A percentile compares a stretch with the other conserved stretches of the same genome.
Conservation (phyloP, 164 flowering plant species). For the Cinnamomum chago region DNA sequence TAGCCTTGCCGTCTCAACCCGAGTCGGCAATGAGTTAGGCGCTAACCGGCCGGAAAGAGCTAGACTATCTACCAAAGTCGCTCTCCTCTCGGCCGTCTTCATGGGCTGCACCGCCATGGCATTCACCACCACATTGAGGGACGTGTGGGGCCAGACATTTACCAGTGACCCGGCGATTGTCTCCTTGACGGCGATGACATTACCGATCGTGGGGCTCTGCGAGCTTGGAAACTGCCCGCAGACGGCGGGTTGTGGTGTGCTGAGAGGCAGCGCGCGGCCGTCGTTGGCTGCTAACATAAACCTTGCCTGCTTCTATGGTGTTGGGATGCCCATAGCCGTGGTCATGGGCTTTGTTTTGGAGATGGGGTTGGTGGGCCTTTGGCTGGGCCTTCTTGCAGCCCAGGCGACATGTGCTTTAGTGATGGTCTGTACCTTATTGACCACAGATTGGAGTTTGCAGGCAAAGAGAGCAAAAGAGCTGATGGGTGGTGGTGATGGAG, state of each 20-base stretch:
- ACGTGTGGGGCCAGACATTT: conserved; percentile 48
- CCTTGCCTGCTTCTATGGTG: conserved; percentile 50
- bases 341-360: conserved; percentile 19
- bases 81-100: conserved; percentile 30
- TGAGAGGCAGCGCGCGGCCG: conserved; percentile 64
- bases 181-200: conserved; percentile 30
- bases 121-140: conserved; percentile 29
- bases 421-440: conserved; percentile 11
- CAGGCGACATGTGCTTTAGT: conserved; percentile 18
- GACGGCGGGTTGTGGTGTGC: conserved; percentile 56
- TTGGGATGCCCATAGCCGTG: conserved; percentile 58
- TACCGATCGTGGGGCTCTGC: conserved; percentile 60
- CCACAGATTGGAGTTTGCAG: conserved; percentile 23
- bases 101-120: conserved; percentile 37
- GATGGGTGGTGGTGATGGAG: conserved; percentile 7
- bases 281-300: conserved; percentile 47
- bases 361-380: conserved; percentile 23
- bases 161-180: conserved; percentile 35
- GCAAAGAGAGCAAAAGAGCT: conserved; percentile 22
- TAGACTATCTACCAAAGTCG: conserved; percentile 22
- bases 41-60: conserved; percentile 46
- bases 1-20: conserved; percentile 41
- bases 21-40: conserved; percentile 63
- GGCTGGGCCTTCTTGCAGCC: conserved; percentile 25
- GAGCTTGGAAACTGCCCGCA: conserved; percentile 75